phyloP scores from a whole-genome alignment of 495 filamentous ascomycete genomes.

The Xylaria telfairii region DNA sequence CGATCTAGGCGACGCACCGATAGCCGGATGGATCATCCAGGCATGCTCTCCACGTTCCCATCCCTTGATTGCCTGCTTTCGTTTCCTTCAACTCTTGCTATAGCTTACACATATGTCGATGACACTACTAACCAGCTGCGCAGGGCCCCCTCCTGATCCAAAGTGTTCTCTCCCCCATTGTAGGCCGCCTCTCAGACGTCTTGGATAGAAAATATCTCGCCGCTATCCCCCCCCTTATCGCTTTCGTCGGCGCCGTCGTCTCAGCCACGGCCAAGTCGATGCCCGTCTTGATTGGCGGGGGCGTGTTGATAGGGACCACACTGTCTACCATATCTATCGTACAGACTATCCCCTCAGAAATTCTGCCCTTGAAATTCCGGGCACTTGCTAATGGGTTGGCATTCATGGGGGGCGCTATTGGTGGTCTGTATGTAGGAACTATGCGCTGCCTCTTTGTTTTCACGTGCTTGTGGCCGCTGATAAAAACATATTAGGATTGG shows the following conservation, averaged over 20 bases:
- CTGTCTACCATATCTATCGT: slow-evolving; percentile 60
- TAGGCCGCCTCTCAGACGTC: slow-evolving; percentile 62
- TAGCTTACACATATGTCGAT: neutral
- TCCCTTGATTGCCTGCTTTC: neutral
- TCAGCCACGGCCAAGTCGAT: slow-evolving; percentile 62
- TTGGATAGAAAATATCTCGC: slow-evolving; percentile 60
- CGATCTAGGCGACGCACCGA: slow-evolving; percentile 55
- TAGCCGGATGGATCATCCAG: slow-evolving; percentile 63
- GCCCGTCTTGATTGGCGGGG: slow-evolving; percentile 60
- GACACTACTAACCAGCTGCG: slow-evolving; percentile 15
- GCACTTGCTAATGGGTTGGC: slow-evolving; percentile 60
- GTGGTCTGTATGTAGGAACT: slow-evolving; percentile 49
- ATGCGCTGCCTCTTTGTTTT: neutral
- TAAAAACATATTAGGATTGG: slow-evolving; percentile 45
- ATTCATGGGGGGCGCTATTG: slow-evolving; percentile 54
- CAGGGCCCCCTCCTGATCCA: slow-evolving; percentile 61
- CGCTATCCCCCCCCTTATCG: slow-evolving; percentile 55
- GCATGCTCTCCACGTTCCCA: slow-evolving; percentile 25
- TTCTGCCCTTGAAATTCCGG: slow-evolving; percentile 60
- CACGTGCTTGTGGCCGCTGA: neutral
- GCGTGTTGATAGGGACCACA: slow-evolving; percentile 60
- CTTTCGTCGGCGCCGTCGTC: slow-evolving; percentile 57
- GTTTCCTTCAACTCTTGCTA: neutral
- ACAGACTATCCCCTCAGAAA: slow-evolving; percentile 61
- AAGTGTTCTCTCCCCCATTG: slow-evolving; percentile 58